Evolutionary conservation across 2,329 filamentous ascomycete species (phyloP).

Genomic region (Hypoxylon sp.): DNA sequence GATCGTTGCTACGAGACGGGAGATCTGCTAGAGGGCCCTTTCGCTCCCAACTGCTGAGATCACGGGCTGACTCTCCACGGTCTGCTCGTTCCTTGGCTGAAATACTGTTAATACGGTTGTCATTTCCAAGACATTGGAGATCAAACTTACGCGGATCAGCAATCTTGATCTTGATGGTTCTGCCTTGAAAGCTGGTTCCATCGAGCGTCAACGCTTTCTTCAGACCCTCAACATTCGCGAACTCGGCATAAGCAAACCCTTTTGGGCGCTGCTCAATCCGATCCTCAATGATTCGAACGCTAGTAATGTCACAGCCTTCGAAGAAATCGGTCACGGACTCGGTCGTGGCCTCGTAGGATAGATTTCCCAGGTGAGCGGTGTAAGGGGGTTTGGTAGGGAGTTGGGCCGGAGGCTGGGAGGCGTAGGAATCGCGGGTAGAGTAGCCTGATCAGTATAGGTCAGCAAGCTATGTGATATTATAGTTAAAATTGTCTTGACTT

Average conservation of each 20-base stretch:
- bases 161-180: slow-evolving; percentile 92
- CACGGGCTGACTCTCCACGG: slow-evolving; percentile 76
- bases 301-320: slow-evolving; percentile 85
- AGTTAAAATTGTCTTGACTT: slow-evolving; percentile 35
- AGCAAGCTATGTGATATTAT: slow-evolving; percentile 11
- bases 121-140: slow-evolving; percentile 16
- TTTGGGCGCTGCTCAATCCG: slow-evolving; percentile 94
- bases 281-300: slow-evolving; percentile 96
- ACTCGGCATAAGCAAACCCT: slow-evolving; percentile 98
- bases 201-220: slow-evolving; percentile 91
- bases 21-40: slow-evolving; percentile 89
- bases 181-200: slow-evolving; percentile 85
- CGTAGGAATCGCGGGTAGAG: slow-evolving; percentile 75
- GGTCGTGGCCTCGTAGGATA: slow-evolving; percentile 92
- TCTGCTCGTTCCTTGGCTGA: slow-evolving; percentile 85
- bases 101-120: slow-evolving; percentile 56
- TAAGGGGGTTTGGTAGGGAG: slow-evolving; percentile 93
- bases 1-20: slow-evolving; percentile 60
- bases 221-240: slow-evolving; percentile 86
- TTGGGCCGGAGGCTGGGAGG: slow-evolving; percentile 62
- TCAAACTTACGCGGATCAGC: slow-evolving; percentile 91
- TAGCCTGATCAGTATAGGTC: slow-evolving; percentile 65
- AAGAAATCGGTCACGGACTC: slow-evolving; percentile 91
- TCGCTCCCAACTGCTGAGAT: slow-evolving; percentile 91
- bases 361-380: slow-evolving; percentile 95